Percentiles rank a stretch among this genome's conserved stretches.
These are phyloP conservation scores for Podospora pseudoanserina DNA, from an alignment of 495 filamentous ascomycete genomes.

Conservation along the genomic window DNA sequence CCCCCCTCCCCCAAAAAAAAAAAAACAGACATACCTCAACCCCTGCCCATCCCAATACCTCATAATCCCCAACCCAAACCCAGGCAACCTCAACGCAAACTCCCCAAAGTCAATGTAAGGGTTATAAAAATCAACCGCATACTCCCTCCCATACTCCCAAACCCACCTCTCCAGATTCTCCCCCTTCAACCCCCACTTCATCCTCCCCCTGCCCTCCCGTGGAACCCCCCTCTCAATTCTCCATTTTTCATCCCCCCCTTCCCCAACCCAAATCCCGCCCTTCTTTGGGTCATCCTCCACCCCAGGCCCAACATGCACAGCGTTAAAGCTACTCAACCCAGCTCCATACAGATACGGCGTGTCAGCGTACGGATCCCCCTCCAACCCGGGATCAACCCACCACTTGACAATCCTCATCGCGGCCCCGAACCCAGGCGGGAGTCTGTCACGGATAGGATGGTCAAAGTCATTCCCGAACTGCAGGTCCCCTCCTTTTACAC, in stretches of 20 bases:
- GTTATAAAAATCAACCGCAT: constrained; percentile 84
- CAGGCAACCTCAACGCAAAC: constrained; percentile 76
- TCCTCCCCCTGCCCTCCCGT: constrained; percentile 50
- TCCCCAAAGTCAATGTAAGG: constrained; percentile 82
- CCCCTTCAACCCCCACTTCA: constrained; percentile 59
- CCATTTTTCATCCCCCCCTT: constrained; percentile 62
- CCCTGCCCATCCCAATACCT: constrained; percentile 77
- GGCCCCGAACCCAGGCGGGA: constrained; percentile 79
- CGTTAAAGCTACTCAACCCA: constrained; percentile 67
- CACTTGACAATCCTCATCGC: constrained; percentile 81
- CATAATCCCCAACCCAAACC: constrained; percentile 70
- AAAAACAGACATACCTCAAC: constrained; percentile 37
- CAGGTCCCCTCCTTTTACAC: constrained; percentile 66
- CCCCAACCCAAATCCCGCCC: constrained; percentile 56
- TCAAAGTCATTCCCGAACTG: constrained; percentile 94
- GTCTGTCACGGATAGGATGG: constrained; percentile 74
- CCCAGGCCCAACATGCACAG: constrained; percentile 57
- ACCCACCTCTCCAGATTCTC: constrained; percentile 47
- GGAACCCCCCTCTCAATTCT: constrained; percentile 51
- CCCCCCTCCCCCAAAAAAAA: not conserved
- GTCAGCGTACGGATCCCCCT: constrained; percentile 85
- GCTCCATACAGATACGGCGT: constrained; percentile 79
- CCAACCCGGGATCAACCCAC: constrained; percentile 80
- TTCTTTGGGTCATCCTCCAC: constrained; percentile 42
- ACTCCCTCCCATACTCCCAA: constrained; percentile 53